These are phyloP conservation scores for Ascomycota sp. DNA, from an alignment of 2,329 filamentous ascomycete genomes.

Conservation along the genomic window DNA sequence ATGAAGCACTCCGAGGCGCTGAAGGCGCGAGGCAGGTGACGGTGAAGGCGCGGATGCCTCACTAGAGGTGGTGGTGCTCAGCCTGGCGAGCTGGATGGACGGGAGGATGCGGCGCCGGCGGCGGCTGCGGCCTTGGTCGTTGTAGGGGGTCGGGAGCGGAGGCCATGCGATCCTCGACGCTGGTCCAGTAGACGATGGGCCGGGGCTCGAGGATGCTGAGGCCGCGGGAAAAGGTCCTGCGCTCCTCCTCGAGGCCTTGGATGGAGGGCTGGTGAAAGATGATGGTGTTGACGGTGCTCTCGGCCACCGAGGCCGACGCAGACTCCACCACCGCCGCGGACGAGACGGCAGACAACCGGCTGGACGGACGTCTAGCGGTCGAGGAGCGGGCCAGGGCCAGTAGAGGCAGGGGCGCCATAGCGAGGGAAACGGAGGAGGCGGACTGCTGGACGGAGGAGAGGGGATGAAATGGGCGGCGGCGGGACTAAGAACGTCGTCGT, in stretches of 20 bases:
- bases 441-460: too few species aligned
- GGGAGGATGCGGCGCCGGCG: too few species aligned
- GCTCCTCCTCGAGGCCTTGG: conserved; percentile 36
- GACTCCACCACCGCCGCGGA: conserved; percentile 19
- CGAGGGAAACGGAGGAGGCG: neutral
- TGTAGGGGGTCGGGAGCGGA: too few species aligned
- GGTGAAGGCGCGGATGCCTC: too few species aligned
- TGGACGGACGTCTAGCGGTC: conserved; percentile 16
- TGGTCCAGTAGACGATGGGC: conserved; percentile 42
- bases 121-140: too few species aligned
- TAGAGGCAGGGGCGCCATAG: neutral
- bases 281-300: conserved; percentile 36
- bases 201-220: conserved; percentile 39
- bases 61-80: too few species aligned
- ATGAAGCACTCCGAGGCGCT: too few species aligned
- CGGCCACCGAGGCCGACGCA: conserved; percentile 1
- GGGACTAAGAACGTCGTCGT: too few species aligned
- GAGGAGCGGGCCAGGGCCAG: neutral
- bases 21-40: too few species aligned
- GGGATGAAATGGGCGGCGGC: too few species aligned
- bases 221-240: conserved; percentile 27
- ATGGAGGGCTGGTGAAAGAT: conserved; percentile 37
- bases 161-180: conserved; percentile 38
- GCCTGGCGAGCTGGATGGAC: too few species aligned
- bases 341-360: conserved; percentile 20